Evolutionary conservation across 2,329 filamentous ascomycete genomes (phyloP).

Genomic region (Aspergillus pseudoglaucus): DNA sequence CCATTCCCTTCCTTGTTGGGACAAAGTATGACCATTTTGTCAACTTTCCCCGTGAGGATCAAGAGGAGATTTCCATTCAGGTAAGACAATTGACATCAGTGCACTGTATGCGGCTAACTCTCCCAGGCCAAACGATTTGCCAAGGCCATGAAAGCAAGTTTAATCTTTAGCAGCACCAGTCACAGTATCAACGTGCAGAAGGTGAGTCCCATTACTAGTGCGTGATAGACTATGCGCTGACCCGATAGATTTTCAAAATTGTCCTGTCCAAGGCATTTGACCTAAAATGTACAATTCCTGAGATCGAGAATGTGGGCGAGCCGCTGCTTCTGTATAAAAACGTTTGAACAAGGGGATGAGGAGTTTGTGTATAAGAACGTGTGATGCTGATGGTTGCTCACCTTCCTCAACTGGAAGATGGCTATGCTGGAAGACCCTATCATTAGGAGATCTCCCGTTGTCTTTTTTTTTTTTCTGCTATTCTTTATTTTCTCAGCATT

Average conservation of each 20-base stretch:
- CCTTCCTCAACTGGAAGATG: constrained; percentile 5
- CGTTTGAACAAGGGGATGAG: constrained; percentile 18
- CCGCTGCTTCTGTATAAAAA: constrained; percentile 84
- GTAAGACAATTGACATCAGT: constrained; percentile 40
- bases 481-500: constrained; percentile 14
- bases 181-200: constrained; percentile 99
- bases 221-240: constrained; percentile 23
- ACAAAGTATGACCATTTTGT: constrained; percentile 99
- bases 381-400: constrained; percentile 27
- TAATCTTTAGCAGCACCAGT: constrained; percentile 98
- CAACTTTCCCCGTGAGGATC: constrained; percentile 94
- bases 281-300: constrained; percentile 96
- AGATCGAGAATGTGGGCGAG: constrained; percentile 97
- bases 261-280: constrained; percentile 98
- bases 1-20: constrained; percentile 94
- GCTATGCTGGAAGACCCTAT: background rate
- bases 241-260: constrained; percentile 90
- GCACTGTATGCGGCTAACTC: constrained; percentile 15
- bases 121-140: constrained; percentile 82
- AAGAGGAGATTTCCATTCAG: constrained; percentile 97
- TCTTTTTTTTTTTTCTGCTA: constrained; percentile 6
- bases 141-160: constrained; percentile 93
- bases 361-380: constrained; percentile 33
- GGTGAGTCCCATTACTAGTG: too few species aligned
- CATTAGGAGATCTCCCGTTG: constrained; percentile 1